Evolutionary conservation across 495 filamentous ascomycete genomes (phyloP).

Genomic region (Penicillium chermesinum): DNA sequence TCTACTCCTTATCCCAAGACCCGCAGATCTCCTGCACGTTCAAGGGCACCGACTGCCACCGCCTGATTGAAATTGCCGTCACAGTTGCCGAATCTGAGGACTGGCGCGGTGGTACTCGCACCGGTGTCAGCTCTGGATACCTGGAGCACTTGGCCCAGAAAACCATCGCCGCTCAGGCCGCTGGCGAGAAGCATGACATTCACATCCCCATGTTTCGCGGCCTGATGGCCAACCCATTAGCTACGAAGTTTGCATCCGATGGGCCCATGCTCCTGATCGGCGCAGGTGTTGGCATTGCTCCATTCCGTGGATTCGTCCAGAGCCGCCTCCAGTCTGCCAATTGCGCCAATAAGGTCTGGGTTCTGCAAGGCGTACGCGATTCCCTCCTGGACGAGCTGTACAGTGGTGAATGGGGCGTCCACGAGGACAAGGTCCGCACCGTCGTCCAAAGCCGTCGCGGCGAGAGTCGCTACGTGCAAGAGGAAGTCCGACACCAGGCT

Average conservation of each 20-base stretch:
- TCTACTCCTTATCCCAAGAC: conserved; percentile 96
- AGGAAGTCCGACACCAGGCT: conserved; percentile 79
- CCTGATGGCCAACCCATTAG: conserved; percentile 95
- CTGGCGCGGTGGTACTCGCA: conserved; percentile 64
- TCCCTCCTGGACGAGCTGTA: conserved; percentile 91
- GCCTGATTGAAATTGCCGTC: conserved; percentile 90
- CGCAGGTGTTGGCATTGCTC: conserved; percentile 92
- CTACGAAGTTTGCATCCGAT: conserved; percentile 80
- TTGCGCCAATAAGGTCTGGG: conserved; percentile 99
- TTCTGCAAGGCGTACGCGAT: conserved; percentile 94
- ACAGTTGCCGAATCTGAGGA: conserved; percentile 82
- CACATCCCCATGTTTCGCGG: conserved; percentile 96
- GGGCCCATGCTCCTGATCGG: conserved; percentile 97
- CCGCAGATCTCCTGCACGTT: conserved; percentile 73
- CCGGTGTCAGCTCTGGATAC: conserved; percentile 75
- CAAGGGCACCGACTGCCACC: conserved; percentile 64
- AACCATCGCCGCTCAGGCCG: conserved; percentile 59
- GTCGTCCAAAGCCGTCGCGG: conserved; percentile 84
- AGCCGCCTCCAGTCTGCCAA: conserved; percentile 91
- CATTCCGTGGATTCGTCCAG: conserved; percentile 96
- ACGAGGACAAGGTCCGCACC: conserved; percentile 86
- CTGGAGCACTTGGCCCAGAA: conserved; percentile 73
- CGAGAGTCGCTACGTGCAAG: conserved; percentile 77
- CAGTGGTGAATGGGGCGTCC: conserved; percentile 90
- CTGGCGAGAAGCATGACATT: conserved; percentile 50